phyloP scores from a whole-genome alignment of 495 filamentous ascomycete species.

The Neurospora sublineolata region DNA sequence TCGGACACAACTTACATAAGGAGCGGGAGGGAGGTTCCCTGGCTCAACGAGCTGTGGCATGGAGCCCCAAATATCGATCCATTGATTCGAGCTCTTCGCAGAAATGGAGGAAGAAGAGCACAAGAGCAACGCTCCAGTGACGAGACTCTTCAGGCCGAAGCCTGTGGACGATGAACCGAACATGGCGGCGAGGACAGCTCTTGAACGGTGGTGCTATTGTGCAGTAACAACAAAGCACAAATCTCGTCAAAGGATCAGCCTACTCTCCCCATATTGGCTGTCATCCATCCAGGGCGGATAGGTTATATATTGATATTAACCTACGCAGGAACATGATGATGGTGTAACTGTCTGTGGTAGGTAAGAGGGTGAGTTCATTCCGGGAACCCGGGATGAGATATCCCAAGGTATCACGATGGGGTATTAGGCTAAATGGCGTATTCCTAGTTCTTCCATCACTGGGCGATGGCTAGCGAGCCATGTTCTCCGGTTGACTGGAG shows the following conservation, averaged over 20 bases:
- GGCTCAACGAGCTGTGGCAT: constrained; percentile 51
- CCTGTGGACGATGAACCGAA: neutral
- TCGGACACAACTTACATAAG: constrained; percentile 35
- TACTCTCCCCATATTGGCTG: neutral
- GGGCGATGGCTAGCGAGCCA: neutral
- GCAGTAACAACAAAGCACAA: neutral
- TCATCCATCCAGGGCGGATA: neutral
- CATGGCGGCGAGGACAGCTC: neutral
- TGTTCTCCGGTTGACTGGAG: constrained; percentile 1
- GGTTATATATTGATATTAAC: constrained; percentile 1
- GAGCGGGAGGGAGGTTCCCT: constrained; percentile 39
- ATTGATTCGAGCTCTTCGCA: constrained; percentile 25
- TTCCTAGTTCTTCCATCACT: neutral
- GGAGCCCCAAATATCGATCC: constrained; percentile 46
- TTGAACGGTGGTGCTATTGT: neutral
- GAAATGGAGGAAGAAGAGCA: constrained; percentile 1
- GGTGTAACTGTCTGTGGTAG: neutral
- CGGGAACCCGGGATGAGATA: constrained; percentile 8
- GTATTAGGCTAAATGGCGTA: constrained; percentile 14
- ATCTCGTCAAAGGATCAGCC: neutral
- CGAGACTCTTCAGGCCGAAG: constrained; percentile 6
- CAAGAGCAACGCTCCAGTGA: constrained; percentile 10
- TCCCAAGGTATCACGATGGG: neutral
- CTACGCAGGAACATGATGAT: constrained; percentile 11
- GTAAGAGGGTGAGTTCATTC: neutral